Evolutionary conservation across 2,329 filamentous ascomycete species (phyloP), one percentile per base, ranked within the genome.

Genomic region (Colletotrichum siamense): DNA sequence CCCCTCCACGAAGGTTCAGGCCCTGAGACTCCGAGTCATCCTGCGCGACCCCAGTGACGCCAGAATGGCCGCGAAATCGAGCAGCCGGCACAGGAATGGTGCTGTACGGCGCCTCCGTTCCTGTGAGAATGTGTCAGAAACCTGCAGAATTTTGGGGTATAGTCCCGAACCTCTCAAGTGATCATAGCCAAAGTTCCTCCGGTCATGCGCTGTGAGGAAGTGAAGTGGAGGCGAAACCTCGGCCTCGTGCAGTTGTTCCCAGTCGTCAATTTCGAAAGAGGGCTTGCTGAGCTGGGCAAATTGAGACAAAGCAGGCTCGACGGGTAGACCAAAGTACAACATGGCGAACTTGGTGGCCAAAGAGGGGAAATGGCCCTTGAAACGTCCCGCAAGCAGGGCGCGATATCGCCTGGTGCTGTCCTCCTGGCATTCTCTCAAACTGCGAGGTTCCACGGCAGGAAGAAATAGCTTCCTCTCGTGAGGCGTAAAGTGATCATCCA

Each of bases 271-370:
- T 49, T 71, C 71, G 13, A 80, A 75, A 28, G 83, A 79, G 5
- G 81, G 79, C 55, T 82, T 81, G 32, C 81, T n/a, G 6, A 62
- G 49, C 6, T 77, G 75, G 2, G 77, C 57, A 10, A 84, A 75
- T 13, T 62, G 59, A 8, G 71, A 66, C 52, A 77, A 13, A 15
- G 87, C 78, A 0, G 88, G 87, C 66, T 85, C 86, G 5, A 89
- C 82, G 0, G 87, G 86, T 8, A 89, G 78, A 1, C 88, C 88
- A 75, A 89, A 89, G 79, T 86, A 89, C 61, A 88, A 81, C 81
- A 88, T 84, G 0, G 87, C 81, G 73, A 90, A 73, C 78, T 88
- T 89, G n/a, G 85, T 83, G 4, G 82, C 81, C 18, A 88, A 72
- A 2, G 81, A 81, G 6, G 81, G 77, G 2, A 75, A 28, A 9